Percentiles rank a stretch among this genome's conserved stretches.
Evolutionary conservation across 1,139 yeast genomes (phyloP).

Genomic region (Yamadazyma kanchanaburiensis): DNA sequence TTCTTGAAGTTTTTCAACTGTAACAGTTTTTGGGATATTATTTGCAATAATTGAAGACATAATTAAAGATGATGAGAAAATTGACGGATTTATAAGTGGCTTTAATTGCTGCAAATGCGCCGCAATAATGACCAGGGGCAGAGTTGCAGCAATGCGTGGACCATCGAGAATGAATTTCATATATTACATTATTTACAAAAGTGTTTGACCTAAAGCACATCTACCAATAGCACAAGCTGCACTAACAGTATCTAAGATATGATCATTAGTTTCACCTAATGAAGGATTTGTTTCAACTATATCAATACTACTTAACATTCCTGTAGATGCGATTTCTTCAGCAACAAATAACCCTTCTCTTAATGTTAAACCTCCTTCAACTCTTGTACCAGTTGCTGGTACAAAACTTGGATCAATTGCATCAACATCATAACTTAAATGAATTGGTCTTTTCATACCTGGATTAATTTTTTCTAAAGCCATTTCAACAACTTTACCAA

Average conservation of each 20-base stretch:
- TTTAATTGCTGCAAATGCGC: slow-evolving; percentile 1
- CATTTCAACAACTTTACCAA: slow-evolving; percentile 88
- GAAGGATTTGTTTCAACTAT: slow-evolving; percentile 93
- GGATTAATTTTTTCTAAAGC: slow-evolving; percentile 82
- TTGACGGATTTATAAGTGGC: slow-evolving; percentile 1
- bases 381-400: slow-evolving; percentile 98
- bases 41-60: slow-evolving; percentile 12
- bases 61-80: too few species aligned
- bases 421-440: slow-evolving; percentile 92
- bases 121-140: slow-evolving; percentile 1
- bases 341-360: slow-evolving; percentile 93
- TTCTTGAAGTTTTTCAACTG: slow-evolving; percentile 56
- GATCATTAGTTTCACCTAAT: slow-evolving; percentile 74
- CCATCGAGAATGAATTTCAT: neutral
- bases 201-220: slow-evolving; percentile 91
- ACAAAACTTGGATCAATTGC: slow-evolving; percentile 94
- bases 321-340: slow-evolving; percentile 88
- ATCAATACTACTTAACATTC: slow-evolving; percentile 81
- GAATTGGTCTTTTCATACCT: slow-evolving; percentile 70
- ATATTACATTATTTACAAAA: slow-evolving; percentile 40
- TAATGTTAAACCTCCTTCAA: slow-evolving; percentile 90
- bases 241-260: slow-evolving; percentile 78
- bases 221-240: slow-evolving; percentile 91
- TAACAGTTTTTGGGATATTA: slow-evolving; percentile 46
- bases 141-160: neutral